These are phyloP conservation scores for Nicotiana tomentosiformis DNA, from an alignment of 257 asterid species.

Conservation along the genomic window DNA sequence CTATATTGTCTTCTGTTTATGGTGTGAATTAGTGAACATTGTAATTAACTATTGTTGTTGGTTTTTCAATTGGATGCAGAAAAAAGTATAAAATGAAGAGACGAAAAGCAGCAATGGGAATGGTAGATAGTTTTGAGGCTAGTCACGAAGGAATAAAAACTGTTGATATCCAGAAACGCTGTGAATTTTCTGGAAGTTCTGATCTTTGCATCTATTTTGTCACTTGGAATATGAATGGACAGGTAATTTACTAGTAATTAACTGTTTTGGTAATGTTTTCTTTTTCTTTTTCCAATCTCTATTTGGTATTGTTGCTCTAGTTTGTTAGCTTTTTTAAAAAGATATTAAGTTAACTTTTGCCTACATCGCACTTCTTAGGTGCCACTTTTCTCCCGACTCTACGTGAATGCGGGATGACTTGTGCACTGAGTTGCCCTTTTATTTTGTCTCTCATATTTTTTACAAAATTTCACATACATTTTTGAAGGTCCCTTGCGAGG, in stretches of 20 bases:
- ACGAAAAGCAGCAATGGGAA: constrained; percentile 9
- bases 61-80: neutral
- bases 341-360: too few species aligned
- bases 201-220: constrained; percentile 54
- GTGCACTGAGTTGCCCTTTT: too few species aligned
- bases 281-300: neutral
- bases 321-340: too few species aligned
- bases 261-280: neutral
- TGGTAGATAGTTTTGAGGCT: constrained; percentile 22
- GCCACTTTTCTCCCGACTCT: too few species aligned
- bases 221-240: constrained; percentile 77
- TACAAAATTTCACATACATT: neutral
- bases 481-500: constrained; percentile 44
- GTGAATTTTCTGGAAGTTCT: constrained; percentile 42
- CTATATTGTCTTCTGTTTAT: neutral
- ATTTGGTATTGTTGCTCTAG: too few species aligned
- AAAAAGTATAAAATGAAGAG: constrained; percentile 22
- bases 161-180: constrained; percentile 26
- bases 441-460: too few species aligned
- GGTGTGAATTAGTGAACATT: neutral
- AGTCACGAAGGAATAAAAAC: constrained; percentile 60
- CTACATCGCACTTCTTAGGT: too few species aligned
- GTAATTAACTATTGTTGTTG: neutral
- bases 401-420: too few species aligned
- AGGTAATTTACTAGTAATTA: constrained; percentile 21